Percentiles rank a stretch among this genome's conserved stretches.
These are phyloP conservation scores for Pichia sp. DNA, from an alignment of 1,139 yeast species.

Conservation along the genomic window DNA sequence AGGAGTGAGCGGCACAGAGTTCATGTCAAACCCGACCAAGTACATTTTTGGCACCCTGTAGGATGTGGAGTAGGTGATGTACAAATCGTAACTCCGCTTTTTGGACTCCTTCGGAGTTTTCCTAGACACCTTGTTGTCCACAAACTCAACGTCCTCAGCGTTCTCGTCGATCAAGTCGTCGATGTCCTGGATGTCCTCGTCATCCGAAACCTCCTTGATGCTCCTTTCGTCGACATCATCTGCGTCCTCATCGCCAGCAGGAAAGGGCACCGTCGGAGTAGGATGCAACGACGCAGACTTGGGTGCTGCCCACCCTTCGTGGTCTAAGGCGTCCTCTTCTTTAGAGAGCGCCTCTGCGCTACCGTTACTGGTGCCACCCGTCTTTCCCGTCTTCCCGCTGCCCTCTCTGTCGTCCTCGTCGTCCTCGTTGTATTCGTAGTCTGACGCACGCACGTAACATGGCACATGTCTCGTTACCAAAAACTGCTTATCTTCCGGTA, in stretches of 20 bases:
- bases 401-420: slow-evolving; percentile 35
- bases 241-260: not conserved
- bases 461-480: slow-evolving; percentile 89
- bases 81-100: slow-evolving; percentile 77
- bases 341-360: not conserved
- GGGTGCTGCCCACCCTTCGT: slow-evolving; percentile 56
- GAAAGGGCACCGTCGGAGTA: not conserved
- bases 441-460: slow-evolving; percentile 68
- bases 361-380: not conserved
- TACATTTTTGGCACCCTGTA: slow-evolving; percentile 95
- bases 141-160: slow-evolving; percentile 24
- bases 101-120: slow-evolving; percentile 26
- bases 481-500: slow-evolving; percentile 84
- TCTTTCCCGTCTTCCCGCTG: slow-evolving; percentile 20
- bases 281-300: slow-evolving; percentile 10
- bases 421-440: slow-evolving; percentile 42
- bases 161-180: slow-evolving; percentile 25
- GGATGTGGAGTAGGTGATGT: slow-evolving; percentile 88
- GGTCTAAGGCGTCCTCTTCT: slow-evolving; percentile 27
- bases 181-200: slow-evolving; percentile 19
- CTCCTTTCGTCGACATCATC: slow-evolving; percentile 13
- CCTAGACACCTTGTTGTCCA: slow-evolving; percentile 30
- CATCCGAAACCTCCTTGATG: slow-evolving; percentile 17
- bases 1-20: slow-evolving; percentile 85
- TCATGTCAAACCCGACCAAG: slow-evolving; percentile 76